These are phyloP conservation scores for Ophiostoma novo-ulmi DNA, from an alignment of 2,329 filamentous ascomycete species.

Conservation along the genomic window DNA sequence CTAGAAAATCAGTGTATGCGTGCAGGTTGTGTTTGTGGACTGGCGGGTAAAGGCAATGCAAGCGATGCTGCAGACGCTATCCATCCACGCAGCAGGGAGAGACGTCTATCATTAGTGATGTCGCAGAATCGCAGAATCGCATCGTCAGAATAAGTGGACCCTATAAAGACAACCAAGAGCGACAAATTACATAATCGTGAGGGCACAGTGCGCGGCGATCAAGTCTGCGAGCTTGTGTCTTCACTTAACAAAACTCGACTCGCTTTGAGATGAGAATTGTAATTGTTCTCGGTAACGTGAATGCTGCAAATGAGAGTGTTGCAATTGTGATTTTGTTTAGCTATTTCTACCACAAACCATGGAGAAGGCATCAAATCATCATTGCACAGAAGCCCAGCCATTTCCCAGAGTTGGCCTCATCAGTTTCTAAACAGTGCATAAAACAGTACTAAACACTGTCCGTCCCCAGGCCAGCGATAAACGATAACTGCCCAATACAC, in stretches of 20 bases:
- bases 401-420: background rate
- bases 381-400: too few species aligned
- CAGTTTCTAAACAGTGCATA: background rate
- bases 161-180: background rate
- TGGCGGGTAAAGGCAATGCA: background rate
- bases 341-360: background rate
- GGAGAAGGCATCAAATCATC: too few species aligned
- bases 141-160: slow-evolving; percentile 1
- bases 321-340: background rate
- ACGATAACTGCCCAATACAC: slow-evolving; percentile 14
- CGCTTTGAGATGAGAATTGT: background rate
- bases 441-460: background rate
- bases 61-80: slow-evolving; percentile 9
- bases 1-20: background rate
- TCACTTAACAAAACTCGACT: background rate
- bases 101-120: background rate
- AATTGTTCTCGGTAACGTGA: background rate
- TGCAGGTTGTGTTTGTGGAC: background rate
- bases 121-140: background rate
- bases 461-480: slow-evolving; percentile 5
- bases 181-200: background rate
- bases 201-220: background rate
- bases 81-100: slow-evolving; percentile 8
- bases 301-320: background rate
- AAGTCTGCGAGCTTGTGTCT: background rate